Conservation (phyloP, 78 protist species). For the Isochrysis galbana region DNA sequence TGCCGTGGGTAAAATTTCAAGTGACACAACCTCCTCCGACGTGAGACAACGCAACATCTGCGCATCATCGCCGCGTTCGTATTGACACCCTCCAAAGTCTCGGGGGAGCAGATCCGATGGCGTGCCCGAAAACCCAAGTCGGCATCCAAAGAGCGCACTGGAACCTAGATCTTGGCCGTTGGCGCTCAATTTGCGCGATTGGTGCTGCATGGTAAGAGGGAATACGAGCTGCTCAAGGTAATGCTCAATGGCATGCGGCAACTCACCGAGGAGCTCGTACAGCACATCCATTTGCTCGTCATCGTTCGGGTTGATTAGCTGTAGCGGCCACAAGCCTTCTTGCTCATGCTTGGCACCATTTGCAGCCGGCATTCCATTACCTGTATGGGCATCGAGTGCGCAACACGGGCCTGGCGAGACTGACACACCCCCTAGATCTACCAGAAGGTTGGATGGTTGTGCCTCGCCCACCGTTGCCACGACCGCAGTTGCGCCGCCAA, state of each 20-base stretch:
- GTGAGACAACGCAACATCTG: constrained; percentile 61
- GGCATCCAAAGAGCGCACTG: constrained; percentile 53
- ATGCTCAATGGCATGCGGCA: constrained; percentile 52
- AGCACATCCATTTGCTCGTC: constrained; percentile 50
- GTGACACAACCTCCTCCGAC: constrained; percentile 27
- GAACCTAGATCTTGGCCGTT: constrained; percentile 77
- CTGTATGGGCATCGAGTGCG: not conserved
- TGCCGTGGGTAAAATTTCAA: not conserved
- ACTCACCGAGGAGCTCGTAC: constrained; percentile 36
- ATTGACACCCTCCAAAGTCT: constrained; percentile 73
- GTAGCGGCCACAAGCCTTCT: constrained; percentile 51
- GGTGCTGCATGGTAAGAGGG: constrained; percentile 58
- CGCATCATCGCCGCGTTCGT: constrained; percentile 77
- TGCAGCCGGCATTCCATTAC: not conserved
- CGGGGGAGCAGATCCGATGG: constrained; percentile 76
- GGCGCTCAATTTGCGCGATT: constrained; percentile 55
- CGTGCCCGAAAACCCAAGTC: constrained; percentile 72
- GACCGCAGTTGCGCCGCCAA: not conserved
- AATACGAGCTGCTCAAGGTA: constrained; percentile 62
- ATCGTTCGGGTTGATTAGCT: constrained; percentile 64
- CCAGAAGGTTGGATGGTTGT: not conserved
- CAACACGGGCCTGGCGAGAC: not conserved
- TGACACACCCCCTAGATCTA: too few relatives aligned
- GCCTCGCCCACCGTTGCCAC: not conserved
- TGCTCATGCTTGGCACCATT: not conserved